These are phyloP conservation scores for Phylloporus sp. DNA, from an alignment of 768 basidiomycete genomes.

Conservation along the genomic window DNA sequence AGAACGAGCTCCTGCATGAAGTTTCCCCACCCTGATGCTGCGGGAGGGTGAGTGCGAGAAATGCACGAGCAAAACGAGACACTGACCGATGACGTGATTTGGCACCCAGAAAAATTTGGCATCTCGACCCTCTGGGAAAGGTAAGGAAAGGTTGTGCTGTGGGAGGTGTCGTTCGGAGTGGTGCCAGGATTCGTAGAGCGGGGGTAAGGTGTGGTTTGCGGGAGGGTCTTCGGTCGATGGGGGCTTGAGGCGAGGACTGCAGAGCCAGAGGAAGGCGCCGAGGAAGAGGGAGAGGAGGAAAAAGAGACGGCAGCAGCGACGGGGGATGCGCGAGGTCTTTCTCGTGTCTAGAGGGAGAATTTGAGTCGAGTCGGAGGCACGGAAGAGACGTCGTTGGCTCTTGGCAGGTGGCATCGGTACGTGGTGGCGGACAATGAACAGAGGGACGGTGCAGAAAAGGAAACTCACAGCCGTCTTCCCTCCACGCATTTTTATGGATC, in stretches of 20 bases:
- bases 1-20: constrained; percentile 54
- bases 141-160: constrained; percentile 38
- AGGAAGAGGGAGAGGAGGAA: constrained; percentile 8
- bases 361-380: constrained; percentile 1
- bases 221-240: constrained; percentile 2
- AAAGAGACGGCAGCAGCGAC: constrained; percentile 14
- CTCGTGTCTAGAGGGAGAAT: constrained; percentile 19
- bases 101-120: constrained; percentile 45
- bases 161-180: constrained; percentile 41
- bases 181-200: constrained; percentile 42
- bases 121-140: constrained; percentile 37
- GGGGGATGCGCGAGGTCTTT: neutral
- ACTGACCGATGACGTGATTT: constrained; percentile 42
- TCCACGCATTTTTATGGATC: too few relatives aligned
- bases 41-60: neutral
- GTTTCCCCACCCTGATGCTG: constrained; percentile 60
- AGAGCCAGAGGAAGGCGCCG: constrained; percentile 17
- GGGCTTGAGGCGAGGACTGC: neutral
- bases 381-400: constrained; percentile 3
- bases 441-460: constrained; percentile 1
- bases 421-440: constrained; percentile 2
- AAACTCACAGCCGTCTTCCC: neutral
- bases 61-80: neutral
- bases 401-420: constrained; percentile 7
- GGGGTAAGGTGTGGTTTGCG: constrained; percentile 30